Evolutionary conservation across 179 eudicot genomes (phyloP).

Genomic region (Camellia oleifera): DNA sequence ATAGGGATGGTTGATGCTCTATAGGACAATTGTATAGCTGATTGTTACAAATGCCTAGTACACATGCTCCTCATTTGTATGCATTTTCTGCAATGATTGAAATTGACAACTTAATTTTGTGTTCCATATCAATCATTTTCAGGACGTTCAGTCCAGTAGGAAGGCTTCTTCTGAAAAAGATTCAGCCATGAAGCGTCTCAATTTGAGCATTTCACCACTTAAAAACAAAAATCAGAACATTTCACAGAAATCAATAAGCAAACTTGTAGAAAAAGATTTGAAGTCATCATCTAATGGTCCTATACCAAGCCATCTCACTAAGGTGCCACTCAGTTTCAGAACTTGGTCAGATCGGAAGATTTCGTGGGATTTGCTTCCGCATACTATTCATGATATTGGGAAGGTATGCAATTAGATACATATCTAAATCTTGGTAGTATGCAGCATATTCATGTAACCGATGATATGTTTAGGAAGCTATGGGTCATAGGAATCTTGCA

Average conservation of each 20-base stretch:
- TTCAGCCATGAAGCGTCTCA: conserved; percentile 14
- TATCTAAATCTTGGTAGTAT: background rate
- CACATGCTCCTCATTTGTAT: background rate
- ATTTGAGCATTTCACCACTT: conserved; percentile 9
- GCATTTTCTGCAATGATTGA: background rate
- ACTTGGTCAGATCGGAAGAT: conserved; percentile 28
- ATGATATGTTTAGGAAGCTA: conserved; percentile 44
- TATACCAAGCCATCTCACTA: conserved; percentile 21
- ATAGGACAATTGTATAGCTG: background rate
- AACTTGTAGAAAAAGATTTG: background rate
- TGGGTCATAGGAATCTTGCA: conserved; percentile 47
- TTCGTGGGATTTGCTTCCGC: conserved; percentile 57
- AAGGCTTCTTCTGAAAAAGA: conserved; percentile 20
- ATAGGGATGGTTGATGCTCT: too few relatives aligned
- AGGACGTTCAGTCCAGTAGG: conserved; percentile 20
- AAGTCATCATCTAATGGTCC: background rate
- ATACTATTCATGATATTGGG: conserved; percentile 54
- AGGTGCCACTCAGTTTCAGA: conserved; percentile 25
- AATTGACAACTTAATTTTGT: background rate
- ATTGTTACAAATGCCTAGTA: background rate
- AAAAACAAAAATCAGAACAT: conserved; percentile 26
- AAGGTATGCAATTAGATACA: conserved; percentile 41
- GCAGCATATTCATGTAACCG: background rate
- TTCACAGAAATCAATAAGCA: conserved; percentile 25
- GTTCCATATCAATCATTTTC: background rate